phyloP scores from a whole-genome alignment of 495 filamentous ascomycete species.

The Penicillium lividum region DNA sequence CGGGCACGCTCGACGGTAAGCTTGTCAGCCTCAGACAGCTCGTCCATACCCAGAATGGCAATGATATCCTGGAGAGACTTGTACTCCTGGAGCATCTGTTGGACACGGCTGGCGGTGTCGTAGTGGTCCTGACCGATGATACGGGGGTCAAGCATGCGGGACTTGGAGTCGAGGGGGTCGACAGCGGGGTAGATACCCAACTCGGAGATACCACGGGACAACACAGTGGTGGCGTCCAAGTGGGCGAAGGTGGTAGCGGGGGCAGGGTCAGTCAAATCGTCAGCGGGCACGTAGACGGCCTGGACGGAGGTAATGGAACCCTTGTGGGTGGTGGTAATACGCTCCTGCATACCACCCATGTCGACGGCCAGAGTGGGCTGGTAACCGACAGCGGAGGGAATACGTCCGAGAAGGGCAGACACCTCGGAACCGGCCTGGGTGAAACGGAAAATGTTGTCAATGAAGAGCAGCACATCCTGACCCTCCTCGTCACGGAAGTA shows the following conservation, averaged over 20 bases:
- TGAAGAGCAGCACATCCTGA: conserved; percentile 98
- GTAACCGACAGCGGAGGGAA: conserved; percentile 99
- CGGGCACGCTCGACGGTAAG: conserved; percentile 99
- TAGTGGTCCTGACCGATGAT: conserved; percentile 98
- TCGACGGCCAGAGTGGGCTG: conserved; percentile 99
- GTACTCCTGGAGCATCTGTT: conserved; percentile 99
- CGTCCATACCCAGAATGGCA: conserved; percentile 99
- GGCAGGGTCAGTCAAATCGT: conserved; percentile 99
- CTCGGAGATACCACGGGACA: conserved; percentile 99
- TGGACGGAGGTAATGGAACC: conserved; percentile 99
- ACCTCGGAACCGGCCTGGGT: conserved; percentile 99
- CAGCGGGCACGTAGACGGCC: conserved; percentile 99
- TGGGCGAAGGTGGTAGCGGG: conserved; percentile 99
- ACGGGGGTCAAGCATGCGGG: conserved; percentile 98
- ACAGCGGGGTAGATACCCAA: conserved; percentile 99
- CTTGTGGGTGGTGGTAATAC: conserved; percentile 99
- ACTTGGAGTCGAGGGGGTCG: conserved; percentile 99
- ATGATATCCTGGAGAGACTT: conserved; percentile 99
- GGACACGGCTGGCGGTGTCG: conserved; percentile 87
- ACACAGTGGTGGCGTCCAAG: conserved; percentile 99
- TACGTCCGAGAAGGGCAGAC: conserved; percentile 98
- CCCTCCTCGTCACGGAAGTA: conserved; percentile 98
- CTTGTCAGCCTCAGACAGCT: conserved; percentile 98
- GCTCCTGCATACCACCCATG: conserved; percentile 99
- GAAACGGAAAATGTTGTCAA: conserved; percentile 99